These are phyloP conservation scores for Schizosaccharomyces osmophilus DNA, from an alignment of 805 yeast species.

Conservation along the genomic window DNA sequence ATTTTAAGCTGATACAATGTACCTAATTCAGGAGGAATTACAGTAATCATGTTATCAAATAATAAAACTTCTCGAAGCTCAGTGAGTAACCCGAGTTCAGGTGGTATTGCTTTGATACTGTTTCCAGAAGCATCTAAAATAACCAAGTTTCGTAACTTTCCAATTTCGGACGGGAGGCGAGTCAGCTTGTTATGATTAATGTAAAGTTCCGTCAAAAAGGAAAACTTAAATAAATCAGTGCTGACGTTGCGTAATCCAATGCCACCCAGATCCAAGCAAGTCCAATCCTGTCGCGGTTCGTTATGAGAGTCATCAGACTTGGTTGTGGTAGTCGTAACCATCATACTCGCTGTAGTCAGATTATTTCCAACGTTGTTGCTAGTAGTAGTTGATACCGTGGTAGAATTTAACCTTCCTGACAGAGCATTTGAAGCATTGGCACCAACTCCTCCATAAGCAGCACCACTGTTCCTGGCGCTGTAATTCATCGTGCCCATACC, in stretches of 20 bases:
- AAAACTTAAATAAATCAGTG: constrained; percentile 54
- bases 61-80: constrained; percentile 59
- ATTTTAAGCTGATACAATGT: constrained; percentile 61
- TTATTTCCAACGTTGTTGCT: not conserved
- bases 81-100: constrained; percentile 61
- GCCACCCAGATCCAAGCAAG: constrained; percentile 75
- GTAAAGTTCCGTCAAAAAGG: constrained; percentile 65
- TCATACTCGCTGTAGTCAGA: not conserved
- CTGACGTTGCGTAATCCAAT: constrained; percentile 53
- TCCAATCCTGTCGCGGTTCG: constrained; percentile 28
- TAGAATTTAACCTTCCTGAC: not conserved
- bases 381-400: not conserved
- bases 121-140: constrained; percentile 72
- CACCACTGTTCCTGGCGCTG: not conserved
- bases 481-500: not conserved
- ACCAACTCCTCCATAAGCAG: not conserved
- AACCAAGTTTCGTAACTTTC: constrained; percentile 44
- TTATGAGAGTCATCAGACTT: not conserved
- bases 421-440: not conserved
- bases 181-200: constrained; percentile 65
- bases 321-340: not conserved
- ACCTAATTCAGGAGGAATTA: constrained; percentile 68
- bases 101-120: constrained; percentile 43
- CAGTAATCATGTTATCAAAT: constrained; percentile 60
- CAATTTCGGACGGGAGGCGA: constrained; percentile 40